Evolutionary conservation across 768 basidiomycete species (phyloP).

Genomic region (Amanita muscaria): DNA sequence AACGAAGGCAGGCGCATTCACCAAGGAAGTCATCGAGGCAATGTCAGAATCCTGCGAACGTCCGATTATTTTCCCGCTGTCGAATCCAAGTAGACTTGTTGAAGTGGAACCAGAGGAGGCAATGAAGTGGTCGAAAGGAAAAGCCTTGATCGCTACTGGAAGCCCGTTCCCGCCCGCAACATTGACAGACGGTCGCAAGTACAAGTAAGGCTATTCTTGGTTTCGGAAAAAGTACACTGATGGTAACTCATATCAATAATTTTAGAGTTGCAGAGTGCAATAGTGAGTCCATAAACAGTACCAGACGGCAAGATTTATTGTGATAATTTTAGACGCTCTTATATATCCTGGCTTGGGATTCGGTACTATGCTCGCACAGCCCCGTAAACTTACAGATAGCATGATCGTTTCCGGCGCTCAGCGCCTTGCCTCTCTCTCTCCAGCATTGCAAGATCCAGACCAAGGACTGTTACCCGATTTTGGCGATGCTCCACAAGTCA

Average conservation of each 20-base stretch:
- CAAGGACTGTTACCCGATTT: slow-evolving; percentile 71
- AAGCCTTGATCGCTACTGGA: slow-evolving; percentile 76
- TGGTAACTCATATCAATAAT: neutral
- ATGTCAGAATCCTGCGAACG: slow-evolving; percentile 63
- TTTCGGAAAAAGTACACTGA: neutral
- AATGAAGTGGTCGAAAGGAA: slow-evolving; percentile 71
- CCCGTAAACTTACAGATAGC: slow-evolving; percentile 60
- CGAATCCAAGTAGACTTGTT: slow-evolving; percentile 70
- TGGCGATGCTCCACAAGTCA: slow-evolving; percentile 59
- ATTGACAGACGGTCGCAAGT: slow-evolving; percentile 37
- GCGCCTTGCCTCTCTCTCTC: slow-evolving; percentile 68
- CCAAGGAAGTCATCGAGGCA: slow-evolving; percentile 55
- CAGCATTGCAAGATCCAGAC: slow-evolving; percentile 57
- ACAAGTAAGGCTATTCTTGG: slow-evolving; percentile 32
- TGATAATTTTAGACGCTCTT: slow-evolving; percentile 42
- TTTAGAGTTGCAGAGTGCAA: slow-evolving; percentile 67
- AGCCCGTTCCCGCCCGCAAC: slow-evolving; percentile 74
- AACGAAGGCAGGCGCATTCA: slow-evolving; percentile 71
- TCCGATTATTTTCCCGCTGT: slow-evolving; percentile 79
- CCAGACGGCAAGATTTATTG: neutral
- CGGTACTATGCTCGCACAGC: slow-evolving; percentile 63
- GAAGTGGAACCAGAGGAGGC: slow-evolving; percentile 69
- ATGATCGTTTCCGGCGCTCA: slow-evolving; percentile 83
- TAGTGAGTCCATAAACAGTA: slow-evolving; percentile 30
- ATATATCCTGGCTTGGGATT: slow-evolving; percentile 85